These are phyloP conservation scores for Aspergillus cristatus DNA, from an alignment of 495 filamentous ascomycete genomes.

Conservation along the genomic window DNA sequence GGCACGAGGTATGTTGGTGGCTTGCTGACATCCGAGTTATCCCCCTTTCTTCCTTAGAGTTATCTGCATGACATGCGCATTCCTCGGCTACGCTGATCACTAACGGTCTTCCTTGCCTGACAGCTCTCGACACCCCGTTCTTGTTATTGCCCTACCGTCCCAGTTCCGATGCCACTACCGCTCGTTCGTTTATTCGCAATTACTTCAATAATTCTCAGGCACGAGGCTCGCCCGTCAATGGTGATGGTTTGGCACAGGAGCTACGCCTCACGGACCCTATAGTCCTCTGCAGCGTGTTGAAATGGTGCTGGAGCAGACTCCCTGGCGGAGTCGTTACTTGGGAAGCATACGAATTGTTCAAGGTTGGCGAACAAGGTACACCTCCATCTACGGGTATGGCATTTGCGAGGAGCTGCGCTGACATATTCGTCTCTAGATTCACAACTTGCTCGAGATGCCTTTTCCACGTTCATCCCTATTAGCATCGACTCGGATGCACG, in stretches of 20 bases:
- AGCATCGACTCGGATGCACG: slow-evolving; percentile 85
- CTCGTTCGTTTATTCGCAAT: slow-evolving; percentile 85
- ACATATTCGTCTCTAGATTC: too few species aligned
- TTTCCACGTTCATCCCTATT: slow-evolving; percentile 91
- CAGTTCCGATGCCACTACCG: slow-evolving; percentile 79
- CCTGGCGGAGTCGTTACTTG: slow-evolving; percentile 89
- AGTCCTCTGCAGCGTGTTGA: slow-evolving; percentile 88
- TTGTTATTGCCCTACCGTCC: slow-evolving; percentile 93
- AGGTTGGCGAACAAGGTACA: slow-evolving; percentile 90
- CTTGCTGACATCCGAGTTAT: slow-evolving; percentile 2
- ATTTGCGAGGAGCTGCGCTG: too few species aligned
- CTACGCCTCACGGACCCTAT: slow-evolving; percentile 89
- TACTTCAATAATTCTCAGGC: slow-evolving; percentile 62
- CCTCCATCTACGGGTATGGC: too few species aligned
- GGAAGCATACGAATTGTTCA: slow-evolving; percentile 95
- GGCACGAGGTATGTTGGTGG: slow-evolving; percentile 65
- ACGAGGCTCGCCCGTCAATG: slow-evolving; percentile 42
- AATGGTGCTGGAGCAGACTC: slow-evolving; percentile 98
- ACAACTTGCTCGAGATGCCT: slow-evolving; percentile 82
- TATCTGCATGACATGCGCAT: slow-evolving; percentile 11
- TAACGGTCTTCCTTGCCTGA: slow-evolving; percentile 10
- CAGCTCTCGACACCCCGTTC: slow-evolving; percentile 85
- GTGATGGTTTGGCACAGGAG: slow-evolving; percentile 70
- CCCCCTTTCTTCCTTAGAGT: too few species aligned
- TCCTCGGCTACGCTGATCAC: slow-evolving; percentile 29